phyloP scores from a whole-genome alignment of 768 basidiomycete genomes.

The Suillus alpinus region DNA sequence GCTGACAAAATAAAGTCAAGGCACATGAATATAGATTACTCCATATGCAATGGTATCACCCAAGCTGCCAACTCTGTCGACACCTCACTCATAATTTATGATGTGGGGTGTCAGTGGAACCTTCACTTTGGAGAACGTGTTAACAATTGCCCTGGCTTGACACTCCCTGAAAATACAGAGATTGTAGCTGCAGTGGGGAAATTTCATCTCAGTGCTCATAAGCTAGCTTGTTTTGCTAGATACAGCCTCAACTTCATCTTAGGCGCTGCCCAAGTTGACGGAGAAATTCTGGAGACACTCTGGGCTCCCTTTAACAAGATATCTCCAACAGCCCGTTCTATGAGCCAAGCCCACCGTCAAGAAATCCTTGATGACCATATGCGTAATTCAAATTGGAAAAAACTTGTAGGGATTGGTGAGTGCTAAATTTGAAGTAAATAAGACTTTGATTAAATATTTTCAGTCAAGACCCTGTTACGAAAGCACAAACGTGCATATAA shows the following conservation, averaged over 20 bases:
- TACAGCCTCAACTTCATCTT: conserved; percentile 23
- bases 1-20: conserved; percentile 5
- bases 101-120: conserved; percentile 29
- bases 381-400: conserved; percentile 33
- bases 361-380: conserved; percentile 31
- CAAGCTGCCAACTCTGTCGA: conserved; percentile 5
- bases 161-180: conserved; percentile 2
- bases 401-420: conserved; percentile 22
- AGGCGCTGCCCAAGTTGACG: conserved; percentile 24
- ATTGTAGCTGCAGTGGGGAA: conserved; percentile 15
- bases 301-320: conserved; percentile 28
- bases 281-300: conserved; percentile 31
- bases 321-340: conserved; percentile 1
- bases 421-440: not conserved
- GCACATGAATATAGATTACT: conserved; percentile 29
- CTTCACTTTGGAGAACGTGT: conserved; percentile 14
- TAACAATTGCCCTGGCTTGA: not conserved
- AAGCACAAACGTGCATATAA: too few relatives aligned
- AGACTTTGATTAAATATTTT: too few relatives aligned
- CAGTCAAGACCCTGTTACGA: too few relatives aligned
- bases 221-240: conserved; percentile 18
- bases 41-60: conserved; percentile 16
- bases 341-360: conserved; percentile 4
- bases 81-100: conserved; percentile 22
- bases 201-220: conserved; percentile 30